Percentiles rank a stretch among this genome's conserved stretches.
These are phyloP conservation scores for Saturnispora quitensis DNA, from an alignment of 805 yeast genomes.

Conservation along the genomic window DNA sequence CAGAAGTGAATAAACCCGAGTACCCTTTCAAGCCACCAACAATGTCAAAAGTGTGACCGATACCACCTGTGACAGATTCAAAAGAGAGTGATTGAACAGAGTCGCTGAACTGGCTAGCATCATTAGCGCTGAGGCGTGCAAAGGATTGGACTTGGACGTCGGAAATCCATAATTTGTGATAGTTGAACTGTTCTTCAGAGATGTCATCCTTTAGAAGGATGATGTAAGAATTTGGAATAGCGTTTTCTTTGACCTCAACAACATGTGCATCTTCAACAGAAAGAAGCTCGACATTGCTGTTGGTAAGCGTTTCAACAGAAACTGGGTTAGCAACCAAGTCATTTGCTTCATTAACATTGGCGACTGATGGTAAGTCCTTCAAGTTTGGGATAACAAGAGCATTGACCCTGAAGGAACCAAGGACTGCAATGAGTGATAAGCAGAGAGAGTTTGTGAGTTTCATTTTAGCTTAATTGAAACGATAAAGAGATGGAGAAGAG, in stretches of 20 bases:
- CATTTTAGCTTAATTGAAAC: constrained; percentile 7
- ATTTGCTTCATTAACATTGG: not conserved
- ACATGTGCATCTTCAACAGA: constrained; percentile 33
- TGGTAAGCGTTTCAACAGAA: constrained; percentile 7
- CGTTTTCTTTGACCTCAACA: constrained; percentile 36
- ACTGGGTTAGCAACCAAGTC: constrained; percentile 30
- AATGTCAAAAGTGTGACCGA: constrained; percentile 47
- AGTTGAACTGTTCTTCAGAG: constrained; percentile 40
- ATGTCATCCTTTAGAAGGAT: constrained; percentile 69
- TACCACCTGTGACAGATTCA: constrained; percentile 35
- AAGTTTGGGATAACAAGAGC: constrained; percentile 17
- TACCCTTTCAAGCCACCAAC: constrained; percentile 65
- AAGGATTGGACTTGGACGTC: constrained; percentile 39
- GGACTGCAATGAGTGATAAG: constrained; percentile 12
- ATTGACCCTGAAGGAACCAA: constrained; percentile 12
- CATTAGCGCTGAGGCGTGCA: constrained; percentile 17
- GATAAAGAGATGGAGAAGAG: not conserved
- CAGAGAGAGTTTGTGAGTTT: constrained; percentile 12
- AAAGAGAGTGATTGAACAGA: constrained; percentile 17
- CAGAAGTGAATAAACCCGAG: constrained; percentile 73
- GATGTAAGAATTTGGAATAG: constrained; percentile 72
- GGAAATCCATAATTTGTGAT: constrained; percentile 63
- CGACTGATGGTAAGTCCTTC: constrained; percentile 11
- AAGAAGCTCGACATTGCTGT: constrained; percentile 9
- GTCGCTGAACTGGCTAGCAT: constrained; percentile 25